These are phyloP conservation scores for Sporopachydermia lactativora DNA, from an alignment of 805 yeast species.

Conservation along the genomic window DNA sequence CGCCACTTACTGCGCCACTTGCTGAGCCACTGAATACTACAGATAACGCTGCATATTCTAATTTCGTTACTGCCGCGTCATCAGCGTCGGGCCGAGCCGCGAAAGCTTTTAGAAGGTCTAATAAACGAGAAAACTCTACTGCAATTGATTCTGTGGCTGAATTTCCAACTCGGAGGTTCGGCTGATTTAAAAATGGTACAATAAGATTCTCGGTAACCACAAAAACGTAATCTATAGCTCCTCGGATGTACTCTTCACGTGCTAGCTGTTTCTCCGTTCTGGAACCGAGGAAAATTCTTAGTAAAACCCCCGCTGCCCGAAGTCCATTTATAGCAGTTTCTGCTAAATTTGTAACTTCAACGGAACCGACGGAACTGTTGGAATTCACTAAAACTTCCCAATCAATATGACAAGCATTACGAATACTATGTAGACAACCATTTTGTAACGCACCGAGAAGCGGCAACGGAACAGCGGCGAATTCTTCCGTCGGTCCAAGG, in stretches of 20 bases:
- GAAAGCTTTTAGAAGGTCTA: constrained; percentile 6
- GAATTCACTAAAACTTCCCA: no score
- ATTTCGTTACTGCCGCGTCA: constrained; percentile 39
- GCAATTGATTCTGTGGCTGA: constrained; percentile 2
- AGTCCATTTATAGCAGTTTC: constrained; percentile 17
- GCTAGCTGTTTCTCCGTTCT: constrained; percentile 29
- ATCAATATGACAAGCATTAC: no score
- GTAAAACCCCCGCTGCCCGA: constrained; percentile 23
- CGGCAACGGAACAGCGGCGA: no score
- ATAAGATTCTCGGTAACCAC: constrained; percentile 20
- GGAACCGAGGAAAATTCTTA: constrained; percentile 27
- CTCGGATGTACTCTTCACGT: constrained; percentile 28
- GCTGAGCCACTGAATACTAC: constrained; percentile 27
- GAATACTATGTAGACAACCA: no score
- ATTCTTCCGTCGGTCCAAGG: no score
- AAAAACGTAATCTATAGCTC: constrained; percentile 27
- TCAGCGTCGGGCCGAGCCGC: constrained; percentile 21
- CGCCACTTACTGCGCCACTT: constrained; percentile 13
- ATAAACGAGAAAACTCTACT: constrained; percentile 3
- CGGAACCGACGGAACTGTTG: no score
- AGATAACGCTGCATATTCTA: constrained; percentile 37
- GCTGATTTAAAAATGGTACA: constrained; percentile 8
- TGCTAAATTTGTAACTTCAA: constrained; percentile 2
- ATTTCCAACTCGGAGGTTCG: neutral
- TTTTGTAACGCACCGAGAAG: no score